Evolutionary conservation across 495 filamentous ascomycete genomes (phyloP), one percentile per base, ranked within the genome.

Genomic region (Parachaetomium inaequale): DNA sequence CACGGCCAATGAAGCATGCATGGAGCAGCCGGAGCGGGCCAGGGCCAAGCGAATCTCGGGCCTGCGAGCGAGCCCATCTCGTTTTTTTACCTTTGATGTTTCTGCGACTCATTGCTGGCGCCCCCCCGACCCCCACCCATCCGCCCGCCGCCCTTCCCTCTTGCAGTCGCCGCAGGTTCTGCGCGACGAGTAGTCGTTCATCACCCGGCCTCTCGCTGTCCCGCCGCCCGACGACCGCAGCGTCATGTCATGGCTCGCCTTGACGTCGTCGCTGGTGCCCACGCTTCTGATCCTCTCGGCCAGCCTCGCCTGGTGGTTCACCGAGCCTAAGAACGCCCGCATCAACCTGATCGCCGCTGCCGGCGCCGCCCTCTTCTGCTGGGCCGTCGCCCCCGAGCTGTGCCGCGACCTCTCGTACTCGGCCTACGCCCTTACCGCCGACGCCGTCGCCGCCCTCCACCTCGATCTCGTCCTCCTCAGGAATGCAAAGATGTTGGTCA

Each of bases 171-270:
- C n/a, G n/a, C n/a, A n/a, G n/a, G n/a, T n/a, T n/a, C 46, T 53
- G 25, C 53, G 46, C 46, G 46, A 36, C 54, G 32, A 45, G 6
- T n/a, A n/a, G n/a, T 50, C 29, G 32, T 58, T 49, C 42, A 34
- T 36, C 57, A 36, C 45, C 56, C 55, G 55, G 25, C 52, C 29
- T 46, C 61, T 46, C 61, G 53, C 32, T 52, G 21, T 40, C 54
- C 46, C 34, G 12, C 23, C 40, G 12, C 23, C 40, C 63, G 47
- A 74, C 63, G 46, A 75, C 64, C 73, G 66, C 67, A 76, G 68
- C 78, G 77, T 71, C 74, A 79, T 77, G 76, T 79, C 75, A 80
- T 81, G 77, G 76, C 75, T 73, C 73, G 75, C 74, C 74, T 76
- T 74, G 76, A 72, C 77, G 59, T 74, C 77, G 59, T 74, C 75